Evolutionary conservation across 78 protist species (phyloP), one percentile per base, ranked within the genome.

Genomic region (Monocercomonoides exilis): DNA sequence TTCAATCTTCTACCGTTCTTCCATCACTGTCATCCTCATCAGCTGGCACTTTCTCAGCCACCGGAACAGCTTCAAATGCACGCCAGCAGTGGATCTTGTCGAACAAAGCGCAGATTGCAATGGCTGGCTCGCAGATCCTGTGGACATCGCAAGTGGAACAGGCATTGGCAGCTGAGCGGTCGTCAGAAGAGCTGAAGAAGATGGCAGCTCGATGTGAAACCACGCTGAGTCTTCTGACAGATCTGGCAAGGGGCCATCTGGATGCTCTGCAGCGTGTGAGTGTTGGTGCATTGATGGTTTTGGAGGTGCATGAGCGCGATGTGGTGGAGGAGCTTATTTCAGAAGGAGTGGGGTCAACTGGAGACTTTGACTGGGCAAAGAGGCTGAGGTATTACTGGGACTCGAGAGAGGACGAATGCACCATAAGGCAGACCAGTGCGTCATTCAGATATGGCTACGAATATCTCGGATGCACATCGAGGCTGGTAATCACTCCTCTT

Each of bases 231-330:
- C 0, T 1, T 21, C 63, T 86, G 81, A 80, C 82, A 34, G 42
- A 1, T 2, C 11, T 86, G 79, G 89, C 77, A 1, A 42, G 88
- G n/a, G 87, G 91, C 44, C 0, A 82, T 42, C 81, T 94, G 42
- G 33, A 84, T 46, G 34, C n/a, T 34, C 77, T 93, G 44, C 88
- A 88, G 21, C 88, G 95, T 1, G 42, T 4, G 34, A 3, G 70
- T 1, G 0, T 95, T 33, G 90, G 84, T 0, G 91, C 98, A 0
- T 81, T 95, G 33, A 92, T 93, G 45, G 87, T 87, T 32, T 45
- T 94, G n/a, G 95, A 93, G 46, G 96, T 95, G 44, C 98, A 96
- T 85, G 91, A 87, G 3, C 90, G 95, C 2, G 98, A 96, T 77
- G 88, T 93, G 34, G 84, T 91, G 29, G 70, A 77, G 11, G 84